Base-by-base conservation (phyloP, 495 filamentous ascomycete species). In the Daldinia decipiens region DNA sequence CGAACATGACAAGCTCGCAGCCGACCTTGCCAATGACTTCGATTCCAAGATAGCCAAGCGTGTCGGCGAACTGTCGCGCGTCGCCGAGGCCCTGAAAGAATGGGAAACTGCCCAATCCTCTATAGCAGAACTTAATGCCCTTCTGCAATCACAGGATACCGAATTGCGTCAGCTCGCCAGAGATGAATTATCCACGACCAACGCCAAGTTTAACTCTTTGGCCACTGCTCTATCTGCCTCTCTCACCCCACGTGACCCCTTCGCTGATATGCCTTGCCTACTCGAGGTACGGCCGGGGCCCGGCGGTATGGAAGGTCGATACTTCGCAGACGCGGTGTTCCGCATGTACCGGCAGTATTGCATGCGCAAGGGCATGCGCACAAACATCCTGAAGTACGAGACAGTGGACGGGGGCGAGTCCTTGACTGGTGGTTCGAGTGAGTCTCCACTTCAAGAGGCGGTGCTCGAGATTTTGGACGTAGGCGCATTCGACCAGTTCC, bases 251-350 rank as follows among this genome's bases (percentile, higher is more conserved):
- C 87, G 87, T 54, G 94, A 99, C 75, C 95, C 96, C 5, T 99
- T 98, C 76, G 93, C 93, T n/a, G 86, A 93, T 62, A 88, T 99
- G 70, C 92, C 93, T 45, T 97, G 95, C 71, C 83, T 99, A 39
- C 78, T 99, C 39, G 95, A 99, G 79, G 91, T 99, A 38, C 88
- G 93, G 3, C 95, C 95, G 5, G 95, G 95, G 2, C 93, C 93
- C n/a, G 95, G 95, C 47, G 95, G 95, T 15, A 89, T 90, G 65
- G 95, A 99, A 78, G 95, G 95, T 2, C 90, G 90, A 12, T 84
- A 97, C 62, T 99, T 99, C 70, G 93, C 94, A 38, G 90, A 88
- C 50, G 90, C 97, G 69, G 80, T 99, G 34, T 85, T 97, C 56
- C 87, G 88, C 67, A 98, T 99, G 95, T 99, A 99, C 77, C 87